phyloP scores from a whole-genome alignment of 352 stramenopile species.

The Phytophthora quininea region DNA sequence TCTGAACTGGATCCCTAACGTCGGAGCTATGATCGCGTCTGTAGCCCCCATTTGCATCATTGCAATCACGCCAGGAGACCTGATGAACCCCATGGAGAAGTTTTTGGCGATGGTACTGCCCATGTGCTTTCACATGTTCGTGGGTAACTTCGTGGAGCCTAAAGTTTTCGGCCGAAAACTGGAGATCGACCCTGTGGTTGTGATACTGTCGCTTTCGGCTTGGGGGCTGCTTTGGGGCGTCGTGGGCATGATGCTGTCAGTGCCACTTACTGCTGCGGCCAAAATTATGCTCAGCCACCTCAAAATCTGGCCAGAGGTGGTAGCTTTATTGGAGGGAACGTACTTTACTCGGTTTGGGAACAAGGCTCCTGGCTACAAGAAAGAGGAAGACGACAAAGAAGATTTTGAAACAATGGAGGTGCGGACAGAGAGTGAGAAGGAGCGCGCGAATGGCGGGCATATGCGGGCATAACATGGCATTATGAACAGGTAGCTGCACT shows the following conservation, averaged over 20 bases:
- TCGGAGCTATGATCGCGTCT: conserved; percentile 89
- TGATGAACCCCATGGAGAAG: conserved; percentile 92
- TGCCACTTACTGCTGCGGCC: conserved; percentile 80
- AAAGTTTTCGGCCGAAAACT: conserved; percentile 89
- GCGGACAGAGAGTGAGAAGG: conserved; percentile 72
- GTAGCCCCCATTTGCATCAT: conserved; percentile 87
- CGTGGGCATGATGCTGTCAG: conserved; percentile 90
- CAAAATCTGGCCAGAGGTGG: conserved; percentile 87
- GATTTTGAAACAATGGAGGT: conserved; percentile 84
- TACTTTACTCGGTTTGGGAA: conserved; percentile 83
- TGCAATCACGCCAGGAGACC: conserved; percentile 76
- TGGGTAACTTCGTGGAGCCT: conserved; percentile 89
- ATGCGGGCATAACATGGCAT: conserved; percentile 45
- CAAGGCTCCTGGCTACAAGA: conserved; percentile 72
- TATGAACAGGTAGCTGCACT: conserved; percentile 27
- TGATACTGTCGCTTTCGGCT: conserved; percentile 88
- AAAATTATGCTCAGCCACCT: conserved; percentile 91
- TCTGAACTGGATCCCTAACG: conserved; percentile 90
- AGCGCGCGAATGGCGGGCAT: conserved; percentile 40
- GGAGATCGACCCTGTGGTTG: conserved; percentile 87
- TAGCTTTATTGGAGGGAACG: conserved; percentile 86
- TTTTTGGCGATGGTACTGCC: conserved; percentile 84
- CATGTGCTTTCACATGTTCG: conserved; percentile 91
- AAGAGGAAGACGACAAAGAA: conserved; percentile 74
- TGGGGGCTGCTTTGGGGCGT: conserved; percentile 88